phyloP scores from a whole-genome alignment of 2,329 filamentous ascomycete species.

The Pseudogymnoascus sp. region DNA sequence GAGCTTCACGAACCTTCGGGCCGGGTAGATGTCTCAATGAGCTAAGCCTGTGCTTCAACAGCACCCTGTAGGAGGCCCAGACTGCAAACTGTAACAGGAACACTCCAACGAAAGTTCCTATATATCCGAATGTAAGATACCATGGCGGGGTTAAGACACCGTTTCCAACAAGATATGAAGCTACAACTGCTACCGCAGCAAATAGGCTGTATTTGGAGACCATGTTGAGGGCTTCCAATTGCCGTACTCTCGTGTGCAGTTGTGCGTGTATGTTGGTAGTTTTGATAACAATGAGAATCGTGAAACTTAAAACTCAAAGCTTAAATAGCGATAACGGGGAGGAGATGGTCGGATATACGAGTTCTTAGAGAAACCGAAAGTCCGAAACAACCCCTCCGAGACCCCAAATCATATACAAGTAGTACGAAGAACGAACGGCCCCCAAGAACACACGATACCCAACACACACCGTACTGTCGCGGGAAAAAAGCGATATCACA shows the following conservation, averaged over 20 bases:
- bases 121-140: conserved; percentile 16
- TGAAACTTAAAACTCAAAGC: neutral
- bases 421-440: neutral
- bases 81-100: conserved; percentile 30
- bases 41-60: conserved; percentile 51
- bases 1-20: conserved; percentile 34
- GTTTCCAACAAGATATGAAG: neutral
- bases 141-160: neutral
- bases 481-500: neutral
- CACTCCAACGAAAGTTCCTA: conserved; percentile 33
- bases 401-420: neutral
- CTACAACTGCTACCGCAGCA: neutral
- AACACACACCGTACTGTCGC: neutral
- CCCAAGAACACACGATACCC: neutral
- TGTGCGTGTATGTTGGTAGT: neutral
- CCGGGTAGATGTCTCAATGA: conserved; percentile 49
- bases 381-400: neutral
- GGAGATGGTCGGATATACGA: neutral
- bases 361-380: neutral
- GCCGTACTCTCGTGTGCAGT: neutral
- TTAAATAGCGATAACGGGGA: neutral
- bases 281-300: neutral
- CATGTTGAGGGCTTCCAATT: neutral
- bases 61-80: conserved; percentile 32
- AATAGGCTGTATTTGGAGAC: neutral